Percentiles rank a stretch among this genome's conserved stretches.
phyloP scores from a whole-genome alignment of 805 yeast genomes.

The Kuraishia piskuri region DNA sequence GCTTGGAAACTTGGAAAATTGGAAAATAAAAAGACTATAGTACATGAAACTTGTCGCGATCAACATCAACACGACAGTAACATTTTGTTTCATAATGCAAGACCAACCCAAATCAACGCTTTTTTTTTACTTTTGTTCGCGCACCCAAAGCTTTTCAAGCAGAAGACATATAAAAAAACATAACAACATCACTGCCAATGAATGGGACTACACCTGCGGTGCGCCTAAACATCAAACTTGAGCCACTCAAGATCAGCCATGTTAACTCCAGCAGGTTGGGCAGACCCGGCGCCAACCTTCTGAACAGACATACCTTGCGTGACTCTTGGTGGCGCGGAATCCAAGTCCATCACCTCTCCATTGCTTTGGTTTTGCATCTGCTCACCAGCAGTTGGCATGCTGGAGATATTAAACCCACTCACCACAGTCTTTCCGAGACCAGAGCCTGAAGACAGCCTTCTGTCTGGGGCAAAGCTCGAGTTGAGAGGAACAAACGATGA shows the following conservation, averaged over 20 bases:
- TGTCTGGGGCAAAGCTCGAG: not conserved
- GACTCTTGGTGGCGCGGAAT: not conserved
- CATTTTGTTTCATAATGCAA: not conserved
- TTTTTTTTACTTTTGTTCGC: not conserved
- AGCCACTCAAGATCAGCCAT: constrained; percentile 25
- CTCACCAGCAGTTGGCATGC: not conserved
- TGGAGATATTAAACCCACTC: not conserved
- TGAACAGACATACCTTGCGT: not conserved
- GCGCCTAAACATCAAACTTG: constrained; percentile 21
- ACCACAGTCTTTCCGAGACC: not conserved
- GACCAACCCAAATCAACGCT: not conserved
- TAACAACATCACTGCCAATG: not conserved
- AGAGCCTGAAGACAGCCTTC: not conserved
- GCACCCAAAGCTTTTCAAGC: not conserved
- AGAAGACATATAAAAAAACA: not conserved
- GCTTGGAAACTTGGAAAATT: not conserved
- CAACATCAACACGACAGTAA: not conserved
- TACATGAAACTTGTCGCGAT: not conserved
- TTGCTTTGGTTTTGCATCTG: not conserved
- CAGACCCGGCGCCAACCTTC: not conserved
- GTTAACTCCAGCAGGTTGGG: constrained; percentile 3
- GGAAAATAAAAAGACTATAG: not conserved
- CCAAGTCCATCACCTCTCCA: not conserved
- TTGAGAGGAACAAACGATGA: not conserved
- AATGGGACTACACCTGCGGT: not conserved